A percentile compares a stretch with the other conserved stretches of the same genome.
Conservation (phyloP, 331 rosid species). For the Prunus yedoensis region DNA sequence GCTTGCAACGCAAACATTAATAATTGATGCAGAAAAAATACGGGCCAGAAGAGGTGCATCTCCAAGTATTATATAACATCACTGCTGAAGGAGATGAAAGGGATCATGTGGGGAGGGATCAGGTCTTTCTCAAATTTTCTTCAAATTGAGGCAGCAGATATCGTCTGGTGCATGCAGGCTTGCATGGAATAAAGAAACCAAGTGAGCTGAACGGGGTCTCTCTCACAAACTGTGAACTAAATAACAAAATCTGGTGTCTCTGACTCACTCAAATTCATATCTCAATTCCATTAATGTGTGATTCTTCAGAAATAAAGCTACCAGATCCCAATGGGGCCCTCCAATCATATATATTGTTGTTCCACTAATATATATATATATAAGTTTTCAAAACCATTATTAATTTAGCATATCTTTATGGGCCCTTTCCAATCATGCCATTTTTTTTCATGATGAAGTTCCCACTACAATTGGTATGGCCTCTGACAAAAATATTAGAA, state of each 20-base stretch:
- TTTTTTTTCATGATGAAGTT: background rate
- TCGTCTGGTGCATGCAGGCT: background rate
- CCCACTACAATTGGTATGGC: slow-evolving; percentile 5
- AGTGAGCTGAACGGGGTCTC: slow-evolving; percentile 33
- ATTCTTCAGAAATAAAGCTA: background rate
- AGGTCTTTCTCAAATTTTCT: background rate
- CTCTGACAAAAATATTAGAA: slow-evolving; percentile 8
- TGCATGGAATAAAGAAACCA: slow-evolving; percentile 21
- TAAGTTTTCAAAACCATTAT: background rate
- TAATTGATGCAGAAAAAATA: background rate
- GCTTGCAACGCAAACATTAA: background rate
- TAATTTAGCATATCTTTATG: slow-evolving; percentile 8
- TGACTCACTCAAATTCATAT: background rate
- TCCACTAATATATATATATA: background rate
- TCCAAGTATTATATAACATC: background rate
- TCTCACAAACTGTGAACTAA: background rate
- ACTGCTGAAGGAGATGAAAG: background rate
- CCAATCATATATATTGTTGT: slow-evolving; percentile 23
- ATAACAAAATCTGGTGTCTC: background rate
- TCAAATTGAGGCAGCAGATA: background rate
- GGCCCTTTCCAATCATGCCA: background rate
- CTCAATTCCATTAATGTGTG: background rate
- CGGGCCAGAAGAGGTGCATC: slow-evolving; percentile 25
- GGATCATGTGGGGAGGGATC: background rate
- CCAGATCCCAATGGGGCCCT: slow-evolving; percentile 19